phyloP scores from a whole-genome alignment of 495 filamentous ascomycete species.

The Penicillium desertorum region DNA sequence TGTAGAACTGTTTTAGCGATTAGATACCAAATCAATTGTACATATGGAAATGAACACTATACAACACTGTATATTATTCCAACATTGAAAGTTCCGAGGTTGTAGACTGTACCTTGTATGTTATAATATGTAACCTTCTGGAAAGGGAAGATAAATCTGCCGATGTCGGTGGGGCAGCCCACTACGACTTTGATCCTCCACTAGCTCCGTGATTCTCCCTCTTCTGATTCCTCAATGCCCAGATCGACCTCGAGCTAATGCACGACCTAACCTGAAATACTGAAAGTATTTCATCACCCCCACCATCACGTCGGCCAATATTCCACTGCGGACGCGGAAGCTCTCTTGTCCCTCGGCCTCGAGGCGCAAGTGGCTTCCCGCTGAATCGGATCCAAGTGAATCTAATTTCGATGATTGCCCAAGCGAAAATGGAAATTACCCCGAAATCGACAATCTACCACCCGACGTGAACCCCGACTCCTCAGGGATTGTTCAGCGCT shows the following conservation, averaged over 20 bases:
- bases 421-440: slow-evolving; percentile 19
- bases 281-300: slow-evolving; percentile 12
- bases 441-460: slow-evolving; percentile 11
- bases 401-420: background rate
- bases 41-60: slow-evolving; percentile 2
- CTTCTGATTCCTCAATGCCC: slow-evolving; percentile 8
- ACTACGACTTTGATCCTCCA: background rate
- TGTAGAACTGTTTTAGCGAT: slow-evolving; percentile 36
- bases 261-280: slow-evolving; percentile 19
- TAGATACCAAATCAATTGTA: slow-evolving; percentile 9
- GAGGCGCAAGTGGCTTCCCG: slow-evolving; percentile 30
- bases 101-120: background rate
- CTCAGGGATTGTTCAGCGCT: slow-evolving; percentile 21
- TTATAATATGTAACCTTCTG: background rate
- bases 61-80: background rate
- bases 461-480: slow-evolving; percentile 15
- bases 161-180: slow-evolving; percentile 5
- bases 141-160: slow-evolving; percentile 4
- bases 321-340: slow-evolving; percentile 31
- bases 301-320: slow-evolving; percentile 21
- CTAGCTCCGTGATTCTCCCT: slow-evolving; percentile 5
- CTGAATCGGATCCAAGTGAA: slow-evolving; percentile 15
- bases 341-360: slow-evolving; percentile 27
- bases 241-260: slow-evolving; percentile 12
- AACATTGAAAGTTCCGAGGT: too few species aligned